A percentile compares a stretch with the other conserved stretches of the same genome.
phyloP scores from a whole-genome alignment of 2,329 filamentous ascomycete species.

The Chrysoporthe deuterocubensis region DNA sequence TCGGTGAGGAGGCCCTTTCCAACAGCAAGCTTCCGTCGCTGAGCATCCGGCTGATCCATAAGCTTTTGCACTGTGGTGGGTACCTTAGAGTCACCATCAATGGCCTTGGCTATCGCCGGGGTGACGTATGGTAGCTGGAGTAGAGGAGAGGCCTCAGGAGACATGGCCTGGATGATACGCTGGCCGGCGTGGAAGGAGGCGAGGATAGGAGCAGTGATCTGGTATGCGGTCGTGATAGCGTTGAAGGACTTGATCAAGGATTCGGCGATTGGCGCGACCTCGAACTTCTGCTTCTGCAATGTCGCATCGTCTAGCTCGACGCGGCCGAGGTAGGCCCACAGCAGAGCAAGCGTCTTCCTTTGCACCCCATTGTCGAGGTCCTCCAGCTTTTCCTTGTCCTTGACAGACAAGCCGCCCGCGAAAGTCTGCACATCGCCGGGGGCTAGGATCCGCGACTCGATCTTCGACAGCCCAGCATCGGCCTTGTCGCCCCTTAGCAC shows the following conservation, averaged over 20 bases:
- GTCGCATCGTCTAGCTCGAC: slow-evolving; percentile 79
- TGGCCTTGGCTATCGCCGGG: slow-evolving; percentile 63
- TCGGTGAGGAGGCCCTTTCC: slow-evolving; percentile 73
- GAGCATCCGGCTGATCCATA: slow-evolving; percentile 79
- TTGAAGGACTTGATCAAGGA: slow-evolving; percentile 84
- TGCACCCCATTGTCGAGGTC: slow-evolving; percentile 79
- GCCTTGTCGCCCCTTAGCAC: slow-evolving; percentile 77
- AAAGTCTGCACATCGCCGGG: slow-evolving; percentile 57
- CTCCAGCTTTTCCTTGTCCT: slow-evolving; percentile 77
- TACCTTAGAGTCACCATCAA: slow-evolving; percentile 75
- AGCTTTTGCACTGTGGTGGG: slow-evolving; percentile 85
- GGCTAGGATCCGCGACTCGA: slow-evolving; percentile 80
- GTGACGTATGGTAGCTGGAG: slow-evolving; percentile 91
- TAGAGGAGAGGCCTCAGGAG: slow-evolving; percentile 82
- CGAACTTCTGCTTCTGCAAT: slow-evolving; percentile 84
- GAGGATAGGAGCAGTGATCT: slow-evolving; percentile 80
- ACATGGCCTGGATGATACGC: slow-evolving; percentile 85
- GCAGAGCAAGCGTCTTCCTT: slow-evolving; percentile 83
- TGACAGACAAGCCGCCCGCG: slow-evolving; percentile 65
- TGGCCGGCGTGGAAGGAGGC: slow-evolving; percentile 83
- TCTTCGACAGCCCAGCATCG: slow-evolving; percentile 78
- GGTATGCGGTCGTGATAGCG: slow-evolving; percentile 85
- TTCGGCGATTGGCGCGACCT: slow-evolving; percentile 85
- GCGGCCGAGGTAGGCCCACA: slow-evolving; percentile 95
- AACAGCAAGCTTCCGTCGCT: slow-evolving; percentile 73